Base-by-base conservation (phyloP, 805 yeast genomes). In the Starmerella bombicola region DNA sequence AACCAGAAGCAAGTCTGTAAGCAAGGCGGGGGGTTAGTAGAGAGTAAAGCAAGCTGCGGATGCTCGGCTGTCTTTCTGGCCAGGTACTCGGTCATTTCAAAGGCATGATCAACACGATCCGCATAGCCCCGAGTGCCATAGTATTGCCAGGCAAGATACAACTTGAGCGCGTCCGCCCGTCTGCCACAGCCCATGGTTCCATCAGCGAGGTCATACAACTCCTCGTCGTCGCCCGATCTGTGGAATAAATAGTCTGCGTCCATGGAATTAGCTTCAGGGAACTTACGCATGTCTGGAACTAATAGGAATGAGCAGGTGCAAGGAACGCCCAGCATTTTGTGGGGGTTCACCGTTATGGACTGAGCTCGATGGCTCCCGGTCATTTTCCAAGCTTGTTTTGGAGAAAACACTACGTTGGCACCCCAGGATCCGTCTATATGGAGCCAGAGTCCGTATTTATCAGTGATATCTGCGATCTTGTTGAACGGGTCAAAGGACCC, bases 151-250 rank as follows among this genome's bases (percentile, higher is more conserved):
- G 80, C 75, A 55, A 83, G 57, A 57, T 78, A 82, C 53, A 83
- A 66, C 60, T 82, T 82, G 57, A 82, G 63, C 3, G 88, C 72
- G 57, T 83, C 94, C 0, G 91, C 75, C 40, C 94, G 69, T 50
- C 94, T 71, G 12, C 94, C 94, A 57, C 94, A 82, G 7, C 93
- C 93, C 86, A 83, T 77, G 2, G 94, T 83, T 12, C 91, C 93
- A 57, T 80, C 88, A 1, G 88, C 94, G 41, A 82, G 68, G 51
- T 82, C 94, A 54, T 65, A 79, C 57, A 69, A 65, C 39, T 68
- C 71, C 20, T 53, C 63, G 26, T 71, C 74, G 20, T 23, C 47
- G 30, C 62, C 69, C 10, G 59, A 57, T n/a, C 67, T 66, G 55
- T 82, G 94, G 69, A 81, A 82, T 32, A 82, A 62, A 55, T 82